Evolutionary conservation across 805 yeast species (phyloP).

Genomic region (Zygosaccharomyces lentus): DNA sequence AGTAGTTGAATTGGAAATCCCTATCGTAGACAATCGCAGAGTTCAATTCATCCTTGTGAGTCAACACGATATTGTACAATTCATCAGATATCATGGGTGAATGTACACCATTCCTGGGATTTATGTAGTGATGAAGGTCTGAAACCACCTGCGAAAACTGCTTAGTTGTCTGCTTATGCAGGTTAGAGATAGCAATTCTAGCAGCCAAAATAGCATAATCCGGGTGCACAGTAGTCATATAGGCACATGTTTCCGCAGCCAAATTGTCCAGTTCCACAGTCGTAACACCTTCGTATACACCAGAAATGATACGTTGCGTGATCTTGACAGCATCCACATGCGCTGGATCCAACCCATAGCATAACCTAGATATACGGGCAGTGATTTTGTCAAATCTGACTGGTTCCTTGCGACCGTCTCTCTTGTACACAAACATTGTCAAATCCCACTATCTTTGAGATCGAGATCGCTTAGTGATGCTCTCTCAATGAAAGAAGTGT

Average conservation of each 20-base stretch:
- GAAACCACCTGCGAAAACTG: slow-evolving; percentile 73
- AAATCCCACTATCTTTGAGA: slow-evolving; percentile 4
- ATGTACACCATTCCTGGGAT: slow-evolving; percentile 69
- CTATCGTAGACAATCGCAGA: slow-evolving; percentile 70
- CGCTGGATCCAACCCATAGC: slow-evolving; percentile 86
- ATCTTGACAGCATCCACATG: slow-evolving; percentile 95
- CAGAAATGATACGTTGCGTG: slow-evolving; percentile 91
- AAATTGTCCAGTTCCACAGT: slow-evolving; percentile 79
- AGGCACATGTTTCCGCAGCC: slow-evolving; percentile 97
- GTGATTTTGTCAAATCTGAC: slow-evolving; percentile 96
- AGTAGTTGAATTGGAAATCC: slow-evolving; percentile 74
- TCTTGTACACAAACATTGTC: slow-evolving; percentile 77
- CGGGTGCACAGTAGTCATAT: slow-evolving; percentile 97
- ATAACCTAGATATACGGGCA: slow-evolving; percentile 86
- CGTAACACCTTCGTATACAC: slow-evolving; percentile 96
- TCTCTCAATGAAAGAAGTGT: neutral
- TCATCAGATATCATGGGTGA: slow-evolving; percentile 69
- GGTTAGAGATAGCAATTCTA: slow-evolving; percentile 87
- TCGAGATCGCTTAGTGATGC: neutral
- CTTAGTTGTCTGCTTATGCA: slow-evolving; percentile 91
- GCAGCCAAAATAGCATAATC: slow-evolving; percentile 95
- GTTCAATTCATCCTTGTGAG: slow-evolving; percentile 62
- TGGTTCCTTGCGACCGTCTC: slow-evolving; percentile 93
- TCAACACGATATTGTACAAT: slow-evolving; percentile 57
- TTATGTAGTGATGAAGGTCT: slow-evolving; percentile 69